These are phyloP conservation scores for Hyphodiscus sp. DNA, from an alignment of 2,329 filamentous ascomycete genomes.

Conservation along the genomic window DNA sequence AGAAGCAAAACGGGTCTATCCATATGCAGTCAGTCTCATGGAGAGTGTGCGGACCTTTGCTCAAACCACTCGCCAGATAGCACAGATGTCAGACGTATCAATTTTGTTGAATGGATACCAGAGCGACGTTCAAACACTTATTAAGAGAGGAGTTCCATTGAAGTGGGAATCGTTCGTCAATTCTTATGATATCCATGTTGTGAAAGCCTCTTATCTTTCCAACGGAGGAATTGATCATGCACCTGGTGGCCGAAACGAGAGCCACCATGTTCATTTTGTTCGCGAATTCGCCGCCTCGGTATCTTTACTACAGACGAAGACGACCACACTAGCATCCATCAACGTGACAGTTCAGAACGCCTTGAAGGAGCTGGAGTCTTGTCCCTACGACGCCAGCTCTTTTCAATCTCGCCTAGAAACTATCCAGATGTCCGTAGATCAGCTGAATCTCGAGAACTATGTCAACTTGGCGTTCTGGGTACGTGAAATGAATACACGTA, in stretches of 20 bases:
- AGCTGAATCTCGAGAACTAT: constrained; percentile 93
- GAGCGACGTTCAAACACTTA: constrained; percentile 78
- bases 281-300: constrained; percentile 86
- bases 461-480: constrained; percentile 92
- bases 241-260: constrained; percentile 60
- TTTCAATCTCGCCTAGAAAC: constrained; percentile 77
- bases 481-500: constrained; percentile 73
- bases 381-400: constrained; percentile 71
- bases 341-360: constrained; percentile 77
- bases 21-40: constrained; percentile 96
- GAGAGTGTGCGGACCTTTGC: constrained; percentile 93
- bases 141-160: constrained; percentile 80
- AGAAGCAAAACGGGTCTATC: constrained; percentile 97
- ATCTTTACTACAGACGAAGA: constrained; percentile 83
- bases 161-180: constrained; percentile 98
- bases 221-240: constrained; percentile 54
- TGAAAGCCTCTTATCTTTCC: constrained; percentile 50
- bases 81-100: constrained; percentile 79
- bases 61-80: constrained; percentile 79
- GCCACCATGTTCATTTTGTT: constrained; percentile 94
- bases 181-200: constrained; percentile 85
- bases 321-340: constrained; percentile 68
- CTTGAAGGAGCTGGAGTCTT: constrained; percentile 74
- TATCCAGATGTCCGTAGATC: constrained; percentile 89
- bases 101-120: constrained; percentile 85